Evolutionary conservation across 2,329 filamentous ascomycete species (phyloP).

Genomic region (Alternaria hordeiaustralica): DNA sequence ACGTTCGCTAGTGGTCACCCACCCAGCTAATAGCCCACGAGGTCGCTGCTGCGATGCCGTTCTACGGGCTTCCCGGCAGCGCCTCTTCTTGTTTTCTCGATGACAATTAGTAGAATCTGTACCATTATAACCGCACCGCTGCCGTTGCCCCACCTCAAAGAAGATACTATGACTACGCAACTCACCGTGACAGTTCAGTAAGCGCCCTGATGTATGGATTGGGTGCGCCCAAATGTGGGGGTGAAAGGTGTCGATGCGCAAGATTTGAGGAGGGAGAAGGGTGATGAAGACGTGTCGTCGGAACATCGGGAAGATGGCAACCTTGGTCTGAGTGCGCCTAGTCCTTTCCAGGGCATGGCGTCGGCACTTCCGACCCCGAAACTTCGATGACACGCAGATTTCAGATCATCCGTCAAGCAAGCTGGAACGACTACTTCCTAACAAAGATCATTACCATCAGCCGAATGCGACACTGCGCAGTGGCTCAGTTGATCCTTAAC

Average conservation of each 20-base stretch:
- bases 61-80: too few relatives aligned
- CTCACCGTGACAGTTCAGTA: too few relatives aligned
- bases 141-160: too few relatives aligned
- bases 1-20: too few relatives aligned
- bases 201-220: too few relatives aligned
- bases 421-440: not conserved
- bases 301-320: not conserved
- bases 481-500: too few relatives aligned
- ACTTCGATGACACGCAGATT: not conserved
- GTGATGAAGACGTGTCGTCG: not conserved
- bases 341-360: not conserved
- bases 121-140: too few relatives aligned
- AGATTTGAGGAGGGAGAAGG: not conserved
- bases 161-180: not conserved
- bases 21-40: too few relatives aligned
- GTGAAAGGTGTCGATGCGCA: not conserved
- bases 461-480: not conserved
- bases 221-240: not conserved
- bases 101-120: too few relatives aligned
- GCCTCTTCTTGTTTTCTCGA: too few relatives aligned
- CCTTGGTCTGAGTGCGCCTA: too few relatives aligned
- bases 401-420: not conserved
- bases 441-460: not conserved
- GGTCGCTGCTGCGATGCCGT: too few relatives aligned
- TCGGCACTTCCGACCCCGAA: not conserved